Evolutionary conservation across 257 asterid species (phyloP), one percentile per base, ranked within the genome.

Genomic region (Przewalskia tangutica): DNA sequence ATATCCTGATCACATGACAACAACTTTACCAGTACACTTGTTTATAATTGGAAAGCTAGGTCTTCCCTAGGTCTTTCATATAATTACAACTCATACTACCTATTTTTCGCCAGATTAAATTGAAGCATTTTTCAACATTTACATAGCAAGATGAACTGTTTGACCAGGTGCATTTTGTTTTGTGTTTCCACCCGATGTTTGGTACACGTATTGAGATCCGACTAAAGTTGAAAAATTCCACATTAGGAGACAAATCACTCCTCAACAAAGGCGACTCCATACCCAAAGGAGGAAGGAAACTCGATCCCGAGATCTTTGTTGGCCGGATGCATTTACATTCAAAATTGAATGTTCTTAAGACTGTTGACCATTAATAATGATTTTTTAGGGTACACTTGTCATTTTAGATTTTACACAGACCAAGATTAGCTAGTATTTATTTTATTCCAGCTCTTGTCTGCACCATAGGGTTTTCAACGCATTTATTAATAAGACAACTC

Each of bases 321-420:
- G 4, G 6, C 42, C 5, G 4, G 42, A 6, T 38, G 42, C 42
- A 38, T 38, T 38, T 38, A 38, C 42, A 38, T 38, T 38, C 42
- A 38, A 38, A 38, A 38, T 38, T 38, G 42, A 38, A 6, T 38
- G 42, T 38, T 38, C 56, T 51, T 17, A 40, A 17, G n/a, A 38
- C 32, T 42, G 55, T 68, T 71, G 40, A 71, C 58, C 38, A 36
- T 66, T 7, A 2, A 11, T 0, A 70, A 11, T 46, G 18, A 18
- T 20, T 7, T n/a, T 11, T 70, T 4, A 60, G 89, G 91, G 83
- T 84, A 84, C 8, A 77, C 3, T 73, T 3, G 91, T 85, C 90
- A 84, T 75, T 80, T 38, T n/a, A n/a, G 89, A 84, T 75, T 80
- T 40, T 40, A 56, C 6, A 12, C 2, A 3, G 9, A 38, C 11